Evolutionary conservation across 2,329 filamentous ascomycete genomes (phyloP).

Genomic region (Fusarium hostae): DNA sequence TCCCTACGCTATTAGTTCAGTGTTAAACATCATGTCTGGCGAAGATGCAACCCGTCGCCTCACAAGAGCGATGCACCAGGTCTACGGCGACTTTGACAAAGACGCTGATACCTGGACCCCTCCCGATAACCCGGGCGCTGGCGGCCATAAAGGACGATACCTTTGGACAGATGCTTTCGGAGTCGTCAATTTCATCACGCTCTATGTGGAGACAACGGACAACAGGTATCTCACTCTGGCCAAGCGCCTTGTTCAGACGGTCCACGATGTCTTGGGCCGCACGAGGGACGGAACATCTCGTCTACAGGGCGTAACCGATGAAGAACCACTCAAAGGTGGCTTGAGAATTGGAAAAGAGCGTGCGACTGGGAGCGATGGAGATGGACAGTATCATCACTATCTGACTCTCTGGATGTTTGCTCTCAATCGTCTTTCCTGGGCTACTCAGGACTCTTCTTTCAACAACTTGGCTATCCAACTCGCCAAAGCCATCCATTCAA

Average conservation of each 20-base stretch:
- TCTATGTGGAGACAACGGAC: slow-evolving; percentile 54
- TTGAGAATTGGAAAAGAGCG: slow-evolving; percentile 67
- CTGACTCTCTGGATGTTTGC: slow-evolving; percentile 73
- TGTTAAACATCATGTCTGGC: neutral
- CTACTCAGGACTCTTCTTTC: slow-evolving; percentile 57
- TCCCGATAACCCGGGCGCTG: slow-evolving; percentile 57
- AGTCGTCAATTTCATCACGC: slow-evolving; percentile 67
- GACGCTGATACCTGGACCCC: slow-evolving; percentile 56
- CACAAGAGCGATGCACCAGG: slow-evolving; percentile 50
- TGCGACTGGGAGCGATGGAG: slow-evolving; percentile 60
- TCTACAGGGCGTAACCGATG: slow-evolving; percentile 63
- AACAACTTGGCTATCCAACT: slow-evolving; percentile 64
- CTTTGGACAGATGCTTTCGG: slow-evolving; percentile 72
- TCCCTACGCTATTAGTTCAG: neutral
- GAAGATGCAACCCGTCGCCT: slow-evolving; percentile 42
- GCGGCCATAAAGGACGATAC: slow-evolving; percentile 67
- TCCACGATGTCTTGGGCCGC: slow-evolving; percentile 64
- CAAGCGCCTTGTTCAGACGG: slow-evolving; percentile 58
- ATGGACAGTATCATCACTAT: slow-evolving; percentile 72
- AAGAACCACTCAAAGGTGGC: slow-evolving; percentile 63
- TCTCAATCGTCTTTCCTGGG: slow-evolving; percentile 63
- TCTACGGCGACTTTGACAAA: slow-evolving; percentile 52
- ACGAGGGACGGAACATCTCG: slow-evolving; percentile 60
- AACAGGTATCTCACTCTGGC: slow-evolving; percentile 61
- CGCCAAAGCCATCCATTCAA: slow-evolving; percentile 62